These are phyloP conservation scores for Nematodospora valgi DNA, from an alignment of 805 yeast genomes.

Conservation along the genomic window DNA sequence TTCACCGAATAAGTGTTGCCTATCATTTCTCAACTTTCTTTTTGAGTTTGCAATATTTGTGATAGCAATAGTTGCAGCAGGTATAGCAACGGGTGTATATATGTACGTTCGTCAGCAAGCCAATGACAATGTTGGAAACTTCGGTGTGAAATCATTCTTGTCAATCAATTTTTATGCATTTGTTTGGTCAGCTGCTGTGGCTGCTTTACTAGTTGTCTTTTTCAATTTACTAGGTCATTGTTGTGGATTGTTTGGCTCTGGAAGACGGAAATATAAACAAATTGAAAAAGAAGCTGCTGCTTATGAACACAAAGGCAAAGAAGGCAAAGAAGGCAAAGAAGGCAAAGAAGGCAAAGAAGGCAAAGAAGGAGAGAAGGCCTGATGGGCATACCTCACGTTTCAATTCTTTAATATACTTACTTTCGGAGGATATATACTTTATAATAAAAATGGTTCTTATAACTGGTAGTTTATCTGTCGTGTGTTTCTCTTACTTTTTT, in stretches of 20 bases:
- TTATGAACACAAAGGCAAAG: constrained; percentile 17
- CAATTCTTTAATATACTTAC: too few species aligned
- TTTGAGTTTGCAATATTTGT: constrained; percentile 45
- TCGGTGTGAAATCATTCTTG: constrained; percentile 55
- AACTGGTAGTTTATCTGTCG: too few species aligned
- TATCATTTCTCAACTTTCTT: constrained; percentile 42
- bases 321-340: too few species aligned
- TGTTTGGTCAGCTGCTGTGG: constrained; percentile 61
- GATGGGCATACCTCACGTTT: too few species aligned
- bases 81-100: constrained; percentile 62
- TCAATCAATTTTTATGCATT: constrained; percentile 53
- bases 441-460: too few species aligned
- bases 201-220: constrained; percentile 30
- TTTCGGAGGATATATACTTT: too few species aligned
- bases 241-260: constrained; percentile 35
- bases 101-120: constrained; percentile 46
- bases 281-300: constrained; percentile 14
- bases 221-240: constrained; percentile 40
- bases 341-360: too few species aligned
- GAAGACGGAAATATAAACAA: constrained; percentile 25
- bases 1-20: constrained; percentile 44
- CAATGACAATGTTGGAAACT: constrained; percentile 43
- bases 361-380: too few species aligned
- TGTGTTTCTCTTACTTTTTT: too few species aligned
- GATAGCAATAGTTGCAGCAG: constrained; percentile 46